Percentiles rank a stretch among this genome's conserved stretches.
phyloP scores from a whole-genome alignment of 306 rosid genomes.

The Psophocarpus tetragonolobus region DNA sequence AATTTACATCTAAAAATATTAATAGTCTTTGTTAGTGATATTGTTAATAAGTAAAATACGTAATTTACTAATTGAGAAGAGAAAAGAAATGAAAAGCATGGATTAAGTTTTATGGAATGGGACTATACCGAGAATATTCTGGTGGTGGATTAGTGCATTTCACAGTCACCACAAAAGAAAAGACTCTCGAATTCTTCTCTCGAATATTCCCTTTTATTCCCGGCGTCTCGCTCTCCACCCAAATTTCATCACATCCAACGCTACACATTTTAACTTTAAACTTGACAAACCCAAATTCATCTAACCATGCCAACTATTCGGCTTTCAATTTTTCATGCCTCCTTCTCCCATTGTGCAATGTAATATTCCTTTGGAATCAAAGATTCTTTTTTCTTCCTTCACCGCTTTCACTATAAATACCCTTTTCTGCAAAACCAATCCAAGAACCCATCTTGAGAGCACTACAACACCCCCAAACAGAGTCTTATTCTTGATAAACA shows the following conservation, averaged over 20 bases:
- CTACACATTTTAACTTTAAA: not conserved
- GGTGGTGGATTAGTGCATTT: not conserved
- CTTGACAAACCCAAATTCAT: not conserved
- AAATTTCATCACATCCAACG: slow-evolving; percentile 30
- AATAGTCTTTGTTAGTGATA: too few relatives aligned
- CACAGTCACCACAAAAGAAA: too few relatives aligned
- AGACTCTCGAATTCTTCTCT: slow-evolving; percentile 36
- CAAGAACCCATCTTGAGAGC: slow-evolving; percentile 23
- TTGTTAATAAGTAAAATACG: too few relatives aligned
- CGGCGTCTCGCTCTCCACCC: slow-evolving; percentile 30
- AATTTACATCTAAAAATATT: too few relatives aligned
- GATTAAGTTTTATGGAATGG: not conserved
- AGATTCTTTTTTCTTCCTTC: not conserved
- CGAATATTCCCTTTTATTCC: slow-evolving; percentile 60
- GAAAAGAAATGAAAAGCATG: not conserved
- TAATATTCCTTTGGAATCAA: slow-evolving; percentile 60
- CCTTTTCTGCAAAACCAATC: slow-evolving; percentile 5
- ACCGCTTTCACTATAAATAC: slow-evolving; percentile 48
- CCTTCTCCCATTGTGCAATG: not conserved
- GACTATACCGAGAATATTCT: slow-evolving; percentile 52
- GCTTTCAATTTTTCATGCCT: slow-evolving; percentile 1
- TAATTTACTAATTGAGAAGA: not conserved
- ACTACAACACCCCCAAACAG: not conserved
- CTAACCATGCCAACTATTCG: not conserved
- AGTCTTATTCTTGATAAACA: not conserved